Conservation (phyloP, 352 stramenopile species). For the Globisporangium perplexum region DNA sequence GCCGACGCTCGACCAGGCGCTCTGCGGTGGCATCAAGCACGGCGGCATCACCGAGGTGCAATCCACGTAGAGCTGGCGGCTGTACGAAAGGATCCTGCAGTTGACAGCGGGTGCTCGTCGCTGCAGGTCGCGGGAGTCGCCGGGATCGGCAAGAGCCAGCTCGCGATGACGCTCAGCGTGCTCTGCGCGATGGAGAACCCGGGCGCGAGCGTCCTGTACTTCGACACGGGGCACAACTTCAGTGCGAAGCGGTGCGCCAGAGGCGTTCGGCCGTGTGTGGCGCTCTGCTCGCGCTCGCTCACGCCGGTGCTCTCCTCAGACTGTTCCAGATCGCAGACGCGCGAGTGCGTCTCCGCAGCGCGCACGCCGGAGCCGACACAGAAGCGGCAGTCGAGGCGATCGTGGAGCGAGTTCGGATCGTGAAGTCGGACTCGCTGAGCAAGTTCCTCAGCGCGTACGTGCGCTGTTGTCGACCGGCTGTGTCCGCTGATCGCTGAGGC, state of each 20-base stretch:
- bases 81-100: not conserved
- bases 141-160: slow-evolving; percentile 73
- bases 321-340: slow-evolving; percentile 41
- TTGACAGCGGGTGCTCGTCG: not conserved
- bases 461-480: not conserved
- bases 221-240: slow-evolving; percentile 71
- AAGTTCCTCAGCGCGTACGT: slow-evolving; percentile 37
- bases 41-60: slow-evolving; percentile 48
- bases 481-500: not conserved
- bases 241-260: slow-evolving; percentile 48
- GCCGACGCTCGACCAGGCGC: slow-evolving; percentile 45
- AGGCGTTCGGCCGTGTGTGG: too few relatives aligned
- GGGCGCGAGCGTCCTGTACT: slow-evolving; percentile 48
- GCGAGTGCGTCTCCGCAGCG: slow-evolving; percentile 20
- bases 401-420: slow-evolving; percentile 36
- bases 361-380: slow-evolving; percentile 12
- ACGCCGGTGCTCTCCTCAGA: slow-evolving; percentile 11
- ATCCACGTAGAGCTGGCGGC: too few relatives aligned
- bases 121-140: slow-evolving; percentile 60
- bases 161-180: slow-evolving; percentile 69
- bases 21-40: slow-evolving; percentile 57
- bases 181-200: slow-evolving; percentile 61
- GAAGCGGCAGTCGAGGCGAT: slow-evolving; percentile 20
- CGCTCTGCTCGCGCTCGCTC: not conserved
- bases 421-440: slow-evolving; percentile 32